Percentiles rank a stretch among this genome's conserved stretches.
These are phyloP conservation scores for Radiomyces spectabilis DNA, from an alignment of 192 early-diverging fungal species.

Conservation along the genomic window DNA sequence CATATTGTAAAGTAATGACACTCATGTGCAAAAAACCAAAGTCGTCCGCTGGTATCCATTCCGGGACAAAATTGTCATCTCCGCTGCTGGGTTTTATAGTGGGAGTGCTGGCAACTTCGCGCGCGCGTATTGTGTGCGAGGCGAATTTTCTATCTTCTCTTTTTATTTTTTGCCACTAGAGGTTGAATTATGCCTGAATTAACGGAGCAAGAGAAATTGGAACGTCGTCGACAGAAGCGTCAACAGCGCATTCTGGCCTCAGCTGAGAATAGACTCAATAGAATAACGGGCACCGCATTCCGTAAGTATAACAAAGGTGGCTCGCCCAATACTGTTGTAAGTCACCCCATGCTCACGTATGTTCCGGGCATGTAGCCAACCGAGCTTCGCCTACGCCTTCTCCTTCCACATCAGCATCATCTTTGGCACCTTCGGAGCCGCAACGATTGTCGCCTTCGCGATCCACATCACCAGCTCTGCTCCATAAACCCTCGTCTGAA, in stretches of 20 bases:
- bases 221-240: constrained; percentile 18
- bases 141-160: neutral
- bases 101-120: no score
- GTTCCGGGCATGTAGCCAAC: neutral
- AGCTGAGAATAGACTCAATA: constrained; percentile 21
- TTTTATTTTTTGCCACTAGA: neutral
- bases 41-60: no score
- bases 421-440: neutral
- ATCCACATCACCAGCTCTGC: neutral
- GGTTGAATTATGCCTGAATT: constrained; percentile 9
- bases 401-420: neutral
- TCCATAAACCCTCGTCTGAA: neutral
- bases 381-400: constrained; percentile 8
- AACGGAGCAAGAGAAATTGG: constrained; percentile 21
- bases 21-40: no score
- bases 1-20: no score
- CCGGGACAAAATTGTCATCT: no score
- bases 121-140: no score
- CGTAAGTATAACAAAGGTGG: constrained; percentile 9
- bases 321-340: no score
- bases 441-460: neutral
- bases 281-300: constrained; percentile 27
- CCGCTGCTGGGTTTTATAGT: no score
- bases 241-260: constrained; percentile 23
- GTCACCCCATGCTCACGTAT: no score